phyloP scores from a whole-genome alignment of 2,329 filamentous ascomycete genomes.

The Colletotrichum sp. region DNA sequence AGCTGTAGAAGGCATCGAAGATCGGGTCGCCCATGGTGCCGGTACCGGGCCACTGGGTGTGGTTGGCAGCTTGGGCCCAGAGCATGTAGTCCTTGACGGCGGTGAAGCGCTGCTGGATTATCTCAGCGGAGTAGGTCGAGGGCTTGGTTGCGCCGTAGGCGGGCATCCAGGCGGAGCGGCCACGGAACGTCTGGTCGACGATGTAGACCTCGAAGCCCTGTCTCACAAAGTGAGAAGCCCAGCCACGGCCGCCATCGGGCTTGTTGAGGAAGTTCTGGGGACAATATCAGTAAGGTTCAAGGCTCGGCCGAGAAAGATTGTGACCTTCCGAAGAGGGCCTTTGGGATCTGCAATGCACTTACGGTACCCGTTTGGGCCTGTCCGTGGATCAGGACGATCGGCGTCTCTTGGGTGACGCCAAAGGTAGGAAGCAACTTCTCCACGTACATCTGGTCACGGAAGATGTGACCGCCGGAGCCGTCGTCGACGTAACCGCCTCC shows the following conservation, averaged over 20 bases:
- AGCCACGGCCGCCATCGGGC: constrained; percentile 50
- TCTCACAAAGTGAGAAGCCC: constrained; percentile 51
- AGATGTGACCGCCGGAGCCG: constrained; percentile 32
- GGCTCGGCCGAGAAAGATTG: background rate
- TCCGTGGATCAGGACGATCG: constrained; percentile 50
- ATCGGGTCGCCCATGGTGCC: constrained; percentile 42
- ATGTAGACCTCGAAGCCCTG: constrained; percentile 54
- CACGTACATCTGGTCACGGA: constrained; percentile 57
- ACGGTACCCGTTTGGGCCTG: constrained; percentile 45
- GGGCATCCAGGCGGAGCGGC: constrained; percentile 47
- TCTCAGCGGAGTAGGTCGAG: constrained; percentile 35
- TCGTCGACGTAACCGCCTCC: constrained; percentile 40
- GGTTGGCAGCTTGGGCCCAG: constrained; percentile 44
- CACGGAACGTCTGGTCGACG: constrained; percentile 50
- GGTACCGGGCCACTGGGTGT: constrained; percentile 49
- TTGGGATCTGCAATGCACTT: constrained; percentile 21
- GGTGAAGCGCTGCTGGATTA: constrained; percentile 42
- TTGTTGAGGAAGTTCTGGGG: constrained; percentile 50
- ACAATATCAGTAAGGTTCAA: background rate
- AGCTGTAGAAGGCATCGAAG: constrained; percentile 47
- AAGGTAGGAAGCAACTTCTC: constrained; percentile 47
- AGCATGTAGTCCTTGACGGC: constrained; percentile 34
- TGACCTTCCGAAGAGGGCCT: background rate
- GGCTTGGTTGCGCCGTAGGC: constrained; percentile 26
- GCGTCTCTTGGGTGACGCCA: constrained; percentile 28